Percentiles rank a stretch among this genome's conserved stretches.
These are phyloP conservation scores for Copromyces sp. DNA, from an alignment of 495 filamentous ascomycete genomes.

Conservation along the genomic window DNA sequence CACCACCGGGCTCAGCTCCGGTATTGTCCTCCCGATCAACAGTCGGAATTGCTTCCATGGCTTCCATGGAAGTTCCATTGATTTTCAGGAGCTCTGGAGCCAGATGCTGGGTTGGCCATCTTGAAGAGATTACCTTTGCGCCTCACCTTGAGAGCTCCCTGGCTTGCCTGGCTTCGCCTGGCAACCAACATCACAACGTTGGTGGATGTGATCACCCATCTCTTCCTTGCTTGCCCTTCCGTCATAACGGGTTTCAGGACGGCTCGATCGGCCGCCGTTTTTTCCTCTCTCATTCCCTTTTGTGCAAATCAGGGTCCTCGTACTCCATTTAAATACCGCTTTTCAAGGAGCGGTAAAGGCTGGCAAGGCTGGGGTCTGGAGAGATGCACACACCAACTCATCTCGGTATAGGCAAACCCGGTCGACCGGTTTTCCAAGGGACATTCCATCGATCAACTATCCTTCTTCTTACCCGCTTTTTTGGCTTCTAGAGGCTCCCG, in stretches of 20 bases:
- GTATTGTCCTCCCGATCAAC: background rate
- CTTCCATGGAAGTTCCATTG: background rate
- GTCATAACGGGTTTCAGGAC: background rate
- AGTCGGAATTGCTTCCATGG: background rate
- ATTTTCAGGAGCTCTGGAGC: background rate
- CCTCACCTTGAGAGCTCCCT: background rate
- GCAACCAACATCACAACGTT: background rate
- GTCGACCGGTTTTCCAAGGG: background rate
- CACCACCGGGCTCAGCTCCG: background rate
- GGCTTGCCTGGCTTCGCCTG: background rate
- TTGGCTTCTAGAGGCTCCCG: background rate
- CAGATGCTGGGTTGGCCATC: background rate
- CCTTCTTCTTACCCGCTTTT: background rate
- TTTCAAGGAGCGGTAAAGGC: background rate
- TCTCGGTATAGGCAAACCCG: background rate
- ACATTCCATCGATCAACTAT: background rate
- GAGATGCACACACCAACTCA: background rate
- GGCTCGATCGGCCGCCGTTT: background rate
- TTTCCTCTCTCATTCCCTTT: background rate
- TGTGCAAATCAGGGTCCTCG: background rate
- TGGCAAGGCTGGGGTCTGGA: background rate
- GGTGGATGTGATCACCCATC: background rate
- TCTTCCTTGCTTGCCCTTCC: background rate
- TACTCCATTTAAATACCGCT: background rate
- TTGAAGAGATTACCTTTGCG: background rate